Evolutionary conservation across 306 rosid genomes (phyloP).

Genomic region (Aeschynomene evenia): DNA sequence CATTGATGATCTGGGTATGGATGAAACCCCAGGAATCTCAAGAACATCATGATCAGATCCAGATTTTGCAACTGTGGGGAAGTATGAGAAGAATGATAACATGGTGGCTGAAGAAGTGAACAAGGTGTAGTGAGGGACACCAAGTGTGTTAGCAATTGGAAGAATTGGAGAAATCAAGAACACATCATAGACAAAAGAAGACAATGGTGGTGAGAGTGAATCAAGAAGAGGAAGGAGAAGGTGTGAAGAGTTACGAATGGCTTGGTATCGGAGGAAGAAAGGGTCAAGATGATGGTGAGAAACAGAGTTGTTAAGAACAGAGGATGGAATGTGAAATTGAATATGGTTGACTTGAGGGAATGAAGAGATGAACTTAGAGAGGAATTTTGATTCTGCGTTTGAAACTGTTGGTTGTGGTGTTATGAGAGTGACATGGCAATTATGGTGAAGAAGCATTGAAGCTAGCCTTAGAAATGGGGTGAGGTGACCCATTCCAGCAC

Average conservation of each 20-base stretch:
- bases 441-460: conserved; percentile 22
- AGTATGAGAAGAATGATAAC: conserved; percentile 39
- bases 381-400: conserved; percentile 40
- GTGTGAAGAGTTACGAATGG: conserved; percentile 44
- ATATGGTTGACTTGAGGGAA: conserved; percentile 40
- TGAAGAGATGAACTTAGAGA: conserved; percentile 46
- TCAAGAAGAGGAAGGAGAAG: conserved; percentile 50
- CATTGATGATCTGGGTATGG: conserved; percentile 41
- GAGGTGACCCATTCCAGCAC: conserved; percentile 62
- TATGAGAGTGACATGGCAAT: conserved; percentile 51
- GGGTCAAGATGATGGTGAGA: too few relatives aligned
- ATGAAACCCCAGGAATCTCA: conserved; percentile 35
- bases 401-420: conserved; percentile 48
- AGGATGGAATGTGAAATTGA: neutral
- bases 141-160: conserved; percentile 12
- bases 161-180: conserved; percentile 40
- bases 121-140: conserved; percentile 39
- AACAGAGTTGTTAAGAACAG: conserved; percentile 21
- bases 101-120: conserved; percentile 38
- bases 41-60: neutral
- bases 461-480: conserved; percentile 53
- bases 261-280: conserved; percentile 37
- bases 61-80: neutral
- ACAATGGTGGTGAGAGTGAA: conserved; percentile 47
- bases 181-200: conserved; percentile 48